These are phyloP conservation scores for Fabrea salina DNA, from an alignment of 169 alveolate species.

Conservation along the genomic window DNA sequence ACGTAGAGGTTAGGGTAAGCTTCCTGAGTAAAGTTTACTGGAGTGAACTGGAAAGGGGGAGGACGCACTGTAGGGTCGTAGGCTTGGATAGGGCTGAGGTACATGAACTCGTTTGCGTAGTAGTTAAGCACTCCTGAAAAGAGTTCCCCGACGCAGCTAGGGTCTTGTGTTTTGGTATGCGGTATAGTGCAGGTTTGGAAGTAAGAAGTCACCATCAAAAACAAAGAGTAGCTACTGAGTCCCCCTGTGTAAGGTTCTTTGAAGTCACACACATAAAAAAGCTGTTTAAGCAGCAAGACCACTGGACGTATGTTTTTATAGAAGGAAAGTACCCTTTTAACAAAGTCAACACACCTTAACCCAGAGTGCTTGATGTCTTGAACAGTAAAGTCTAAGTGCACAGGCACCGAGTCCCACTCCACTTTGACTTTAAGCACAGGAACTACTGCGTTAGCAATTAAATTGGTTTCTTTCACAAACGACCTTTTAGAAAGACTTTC, in stretches of 20 bases:
- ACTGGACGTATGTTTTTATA: neutral
- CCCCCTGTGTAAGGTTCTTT: constrained; percentile 34
- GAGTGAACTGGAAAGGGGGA: neutral
- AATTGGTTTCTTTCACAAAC: neutral
- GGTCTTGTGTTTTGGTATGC: neutral
- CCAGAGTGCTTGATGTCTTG: constrained; percentile 11
- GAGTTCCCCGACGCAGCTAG: neutral
- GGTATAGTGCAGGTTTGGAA: neutral
- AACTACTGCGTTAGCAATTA: neutral
- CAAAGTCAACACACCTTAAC: neutral
- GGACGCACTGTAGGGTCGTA: neutral
- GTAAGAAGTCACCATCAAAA: neutral
- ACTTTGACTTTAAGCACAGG: constrained; percentile 2
- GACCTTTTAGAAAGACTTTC: neutral
- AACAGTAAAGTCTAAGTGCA: constrained; percentile 10
- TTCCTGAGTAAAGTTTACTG: neutral
- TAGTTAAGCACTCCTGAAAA: neutral
- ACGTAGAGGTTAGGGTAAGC: neutral
- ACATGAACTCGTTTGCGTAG: neutral
- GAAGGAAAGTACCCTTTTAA: neutral
- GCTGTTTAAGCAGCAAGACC: neutral
- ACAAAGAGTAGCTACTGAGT: constrained; percentile 4
- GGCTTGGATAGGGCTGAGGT: neutral
- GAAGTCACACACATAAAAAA: neutral
- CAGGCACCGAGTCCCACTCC: neutral